Base-by-base conservation (phyloP, 1,284 basidiomycete species). In the Coniferiporia weirii region DNA sequence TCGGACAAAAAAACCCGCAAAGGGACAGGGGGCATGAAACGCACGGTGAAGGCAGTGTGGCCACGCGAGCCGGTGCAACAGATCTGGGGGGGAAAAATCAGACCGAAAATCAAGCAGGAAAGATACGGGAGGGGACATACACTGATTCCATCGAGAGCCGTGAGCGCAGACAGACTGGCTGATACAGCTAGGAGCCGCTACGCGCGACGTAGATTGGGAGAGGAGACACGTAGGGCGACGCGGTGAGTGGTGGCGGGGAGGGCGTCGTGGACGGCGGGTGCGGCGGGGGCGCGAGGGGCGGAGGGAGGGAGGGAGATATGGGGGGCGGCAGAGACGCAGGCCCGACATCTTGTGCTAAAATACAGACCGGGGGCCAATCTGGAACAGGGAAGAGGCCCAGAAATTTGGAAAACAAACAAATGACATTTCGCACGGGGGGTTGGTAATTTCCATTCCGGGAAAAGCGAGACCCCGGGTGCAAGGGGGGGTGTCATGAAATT, bases 21-120 rank as follows among this genome's bases (percentile, higher is more conserved):
- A 19, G 13, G 17, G 20, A 22, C 50, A 13, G 8, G 10, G 38
- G 20, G 10, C 17, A 7, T 15, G 43, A 58, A 13, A 58, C 57
- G 40, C 51, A 58, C 57, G 57, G 57, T 13, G 57, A 53, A n/a
- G 50, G 57, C 50, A 58, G 50, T 27, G 57, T 48, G 34, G 34
- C 45, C 22, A 53, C 57, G 20, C 40, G 45, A 15, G 57, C n/a
- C 40, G 57, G 27, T 19, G 57, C 50, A 47, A 36, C 22, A 15
- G 57, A 52, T 46, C 57, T 58, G 43, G 35, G 35, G 10, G 12
- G 36, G 32, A 3, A 10, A 10, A 47, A 19, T 19, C 12, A 46
- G 44, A 8, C 32, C 3, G 10, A 20, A 56, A 5, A n/a, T 13
- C 12, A 48, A 20, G n/a, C 15, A 36, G 5, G 10, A 53, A 36